Conservation (phyloP, 2,329 filamentous ascomycete genomes). For the Ampelomyces quisqualis region DNA sequence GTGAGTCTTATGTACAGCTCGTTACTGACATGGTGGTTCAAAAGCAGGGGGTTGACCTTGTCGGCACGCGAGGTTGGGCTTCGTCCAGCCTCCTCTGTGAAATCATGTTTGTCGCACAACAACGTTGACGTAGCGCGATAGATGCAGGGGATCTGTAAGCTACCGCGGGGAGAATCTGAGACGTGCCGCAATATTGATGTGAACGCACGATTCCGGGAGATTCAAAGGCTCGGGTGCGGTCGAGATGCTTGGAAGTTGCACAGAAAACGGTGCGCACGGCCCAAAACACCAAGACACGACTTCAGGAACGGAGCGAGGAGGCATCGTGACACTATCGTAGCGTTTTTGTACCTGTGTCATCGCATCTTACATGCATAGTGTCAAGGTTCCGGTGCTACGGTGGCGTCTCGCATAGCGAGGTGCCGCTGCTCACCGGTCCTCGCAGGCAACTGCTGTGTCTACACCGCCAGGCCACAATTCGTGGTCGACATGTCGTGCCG, state of each 20-base stretch:
- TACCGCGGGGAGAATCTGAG: conserved; percentile 14
- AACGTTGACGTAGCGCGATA: conserved; percentile 17
- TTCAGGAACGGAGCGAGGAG: conserved; percentile 5
- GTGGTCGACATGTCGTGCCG: neutral
- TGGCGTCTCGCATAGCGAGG: neutral
- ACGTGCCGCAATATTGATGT: conserved; percentile 14
- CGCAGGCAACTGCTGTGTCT: neutral
- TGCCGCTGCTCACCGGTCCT: neutral
- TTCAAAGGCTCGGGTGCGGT: conserved; percentile 4
- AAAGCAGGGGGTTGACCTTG: conserved; percentile 24
- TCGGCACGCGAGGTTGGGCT: conserved; percentile 13
- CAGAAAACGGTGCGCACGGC: conserved; percentile 9
- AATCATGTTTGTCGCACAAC: conserved; percentile 29
- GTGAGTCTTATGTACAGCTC: conserved; percentile 11
- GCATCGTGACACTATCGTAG: conserved; percentile 8
- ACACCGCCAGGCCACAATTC: neutral
- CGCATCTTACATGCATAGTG: neutral
- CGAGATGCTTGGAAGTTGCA: conserved; percentile 7
- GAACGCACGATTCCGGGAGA: conserved; percentile 5
- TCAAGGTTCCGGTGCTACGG: neutral
- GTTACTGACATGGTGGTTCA: conserved; percentile 8
- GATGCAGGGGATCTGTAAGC: conserved; percentile 19
- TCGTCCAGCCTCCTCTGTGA: conserved; percentile 23
- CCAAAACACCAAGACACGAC: conserved; percentile 4
- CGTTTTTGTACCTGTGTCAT: conserved; percentile 6